Conservation (phyloP, 371 early-diverging fungal genomes). For the Syncephalastrum sp. region DNA sequence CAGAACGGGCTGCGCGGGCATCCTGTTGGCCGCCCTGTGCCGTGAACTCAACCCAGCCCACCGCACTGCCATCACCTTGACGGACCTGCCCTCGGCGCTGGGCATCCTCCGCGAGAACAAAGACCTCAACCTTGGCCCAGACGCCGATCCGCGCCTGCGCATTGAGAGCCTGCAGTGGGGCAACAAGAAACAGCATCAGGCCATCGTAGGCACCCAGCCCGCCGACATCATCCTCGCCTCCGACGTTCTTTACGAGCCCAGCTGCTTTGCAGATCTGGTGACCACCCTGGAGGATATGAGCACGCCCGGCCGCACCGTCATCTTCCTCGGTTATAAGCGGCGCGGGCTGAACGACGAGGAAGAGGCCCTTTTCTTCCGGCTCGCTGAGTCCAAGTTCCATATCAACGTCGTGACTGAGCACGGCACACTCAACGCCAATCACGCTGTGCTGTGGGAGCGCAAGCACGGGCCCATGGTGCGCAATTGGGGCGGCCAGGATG, state of each 20-base stretch:
- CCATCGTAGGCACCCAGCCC: not conserved
- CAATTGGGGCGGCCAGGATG: constrained; percentile 7
- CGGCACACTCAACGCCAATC: not conserved
- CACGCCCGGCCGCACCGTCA: constrained; percentile 28
- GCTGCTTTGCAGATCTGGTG: constrained; percentile 35
- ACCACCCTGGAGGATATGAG: constrained; percentile 42
- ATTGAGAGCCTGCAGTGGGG: constrained; percentile 37
- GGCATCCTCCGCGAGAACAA: constrained; percentile 31
- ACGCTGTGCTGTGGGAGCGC: constrained; percentile 10
- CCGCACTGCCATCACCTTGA: constrained; percentile 20
- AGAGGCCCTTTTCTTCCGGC: constrained; percentile 47
- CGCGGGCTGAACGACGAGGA: constrained; percentile 37
- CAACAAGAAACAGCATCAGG: not conserved
- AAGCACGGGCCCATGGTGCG: constrained; percentile 7
- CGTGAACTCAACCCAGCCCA: constrained; percentile 9
- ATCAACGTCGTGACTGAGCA: constrained; percentile 1
- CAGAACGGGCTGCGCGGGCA: constrained; percentile 39
- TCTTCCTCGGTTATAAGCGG: constrained; percentile 58
- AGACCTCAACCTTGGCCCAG: constrained; percentile 17
- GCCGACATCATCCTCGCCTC: constrained; percentile 55
- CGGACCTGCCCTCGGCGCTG: constrained; percentile 45
- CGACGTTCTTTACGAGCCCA: constrained; percentile 55
- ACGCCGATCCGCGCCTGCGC: constrained; percentile 15
- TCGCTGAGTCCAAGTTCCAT: constrained; percentile 19
- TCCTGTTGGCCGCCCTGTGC: constrained; percentile 33